These are phyloP conservation scores for Penicillium aurantiogriseum DNA, from an alignment of 2,329 filamentous ascomycete genomes.

Conservation along the genomic window DNA sequence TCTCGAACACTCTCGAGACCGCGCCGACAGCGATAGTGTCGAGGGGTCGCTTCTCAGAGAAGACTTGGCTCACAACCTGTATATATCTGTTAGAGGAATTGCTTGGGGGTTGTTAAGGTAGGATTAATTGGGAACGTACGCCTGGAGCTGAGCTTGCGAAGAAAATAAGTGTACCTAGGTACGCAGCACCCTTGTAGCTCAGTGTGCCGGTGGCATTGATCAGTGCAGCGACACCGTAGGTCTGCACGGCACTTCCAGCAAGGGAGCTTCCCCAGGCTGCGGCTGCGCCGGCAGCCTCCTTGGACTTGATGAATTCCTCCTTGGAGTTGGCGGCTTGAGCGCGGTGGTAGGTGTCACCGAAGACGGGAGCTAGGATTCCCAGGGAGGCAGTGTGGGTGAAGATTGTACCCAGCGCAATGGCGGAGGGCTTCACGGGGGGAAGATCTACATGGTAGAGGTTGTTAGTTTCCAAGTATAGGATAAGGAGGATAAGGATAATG, in stretches of 20 bases:
- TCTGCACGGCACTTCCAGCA: slow-evolving; percentile 81
- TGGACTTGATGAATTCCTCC: slow-evolving; percentile 93
- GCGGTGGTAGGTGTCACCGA: slow-evolving; percentile 91
- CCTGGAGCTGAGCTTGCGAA: slow-evolving; percentile 82
- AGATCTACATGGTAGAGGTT: slow-evolving; percentile 51
- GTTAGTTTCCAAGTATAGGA: not conserved
- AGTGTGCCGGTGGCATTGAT: slow-evolving; percentile 94
- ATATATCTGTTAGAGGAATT: slow-evolving; percentile 9
- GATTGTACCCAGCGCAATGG: slow-evolving; percentile 90
- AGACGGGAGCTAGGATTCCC: slow-evolving; percentile 81
- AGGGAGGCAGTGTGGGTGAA: slow-evolving; percentile 94
- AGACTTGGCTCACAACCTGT: slow-evolving; percentile 80
- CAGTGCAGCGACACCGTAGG: slow-evolving; percentile 83
- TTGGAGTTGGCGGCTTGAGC: slow-evolving; percentile 89
- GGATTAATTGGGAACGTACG: slow-evolving; percentile 55
- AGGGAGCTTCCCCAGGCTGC: slow-evolving; percentile 88
- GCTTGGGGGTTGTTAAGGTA: not conserved
- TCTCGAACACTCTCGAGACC: slow-evolving; percentile 84
- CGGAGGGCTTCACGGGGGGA: slow-evolving; percentile 91
- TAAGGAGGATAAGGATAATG: too few species aligned
- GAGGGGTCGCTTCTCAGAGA: slow-evolving; percentile 86
- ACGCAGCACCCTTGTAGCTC: slow-evolving; percentile 95
- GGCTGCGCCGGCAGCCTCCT: slow-evolving; percentile 84
- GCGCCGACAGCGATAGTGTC: slow-evolving; percentile 86
- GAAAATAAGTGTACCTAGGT: slow-evolving; percentile 89